Evolutionary conservation across 2,329 filamentous ascomycete genomes (phyloP).

Genomic region (Colletotrichum endophyticum): DNA sequence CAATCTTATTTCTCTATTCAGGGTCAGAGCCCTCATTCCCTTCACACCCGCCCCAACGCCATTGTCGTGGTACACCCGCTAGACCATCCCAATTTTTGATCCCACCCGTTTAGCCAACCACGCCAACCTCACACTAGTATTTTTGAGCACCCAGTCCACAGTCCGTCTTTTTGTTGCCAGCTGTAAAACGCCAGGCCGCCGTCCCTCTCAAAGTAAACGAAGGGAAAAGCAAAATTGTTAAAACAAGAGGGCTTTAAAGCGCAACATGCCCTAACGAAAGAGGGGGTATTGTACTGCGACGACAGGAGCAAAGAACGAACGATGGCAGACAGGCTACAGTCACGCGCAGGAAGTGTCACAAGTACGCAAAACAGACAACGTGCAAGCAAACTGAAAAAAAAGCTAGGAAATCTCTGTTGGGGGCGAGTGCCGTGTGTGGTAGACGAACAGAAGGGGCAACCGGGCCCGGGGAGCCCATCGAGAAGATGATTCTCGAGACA

Average conservation of each 20-base stretch:
- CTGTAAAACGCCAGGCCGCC: background rate
- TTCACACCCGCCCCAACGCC: background rate
- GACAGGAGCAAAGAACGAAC: background rate
- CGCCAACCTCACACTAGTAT: background rate
- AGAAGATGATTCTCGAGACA: conserved; percentile 15
- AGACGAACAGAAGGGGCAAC: conserved; percentile 17
- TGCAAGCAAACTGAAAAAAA: conserved; percentile 14
- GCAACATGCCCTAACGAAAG: background rate
- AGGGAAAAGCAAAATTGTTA: background rate
- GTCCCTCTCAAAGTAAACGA: background rate
- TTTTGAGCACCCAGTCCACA: background rate
- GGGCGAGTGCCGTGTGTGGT: conserved; percentile 8
- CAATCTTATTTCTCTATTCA: background rate
- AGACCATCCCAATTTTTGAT: background rate
- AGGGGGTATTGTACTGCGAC: background rate
- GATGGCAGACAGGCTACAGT: background rate
- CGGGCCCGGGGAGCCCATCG: conserved; percentile 8
- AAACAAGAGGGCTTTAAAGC: background rate
- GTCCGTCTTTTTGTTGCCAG: background rate
- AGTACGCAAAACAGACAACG: conserved; percentile 5
- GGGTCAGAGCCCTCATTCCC: background rate
- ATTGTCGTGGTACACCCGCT: background rate
- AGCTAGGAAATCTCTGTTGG: conserved; percentile 22
- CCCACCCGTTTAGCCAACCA: background rate
- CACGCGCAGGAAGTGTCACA: conserved; percentile 12